Evolutionary conservation across 805 yeast genomes (phyloP).

Genomic region (Saccharomycopsis fermentans): DNA sequence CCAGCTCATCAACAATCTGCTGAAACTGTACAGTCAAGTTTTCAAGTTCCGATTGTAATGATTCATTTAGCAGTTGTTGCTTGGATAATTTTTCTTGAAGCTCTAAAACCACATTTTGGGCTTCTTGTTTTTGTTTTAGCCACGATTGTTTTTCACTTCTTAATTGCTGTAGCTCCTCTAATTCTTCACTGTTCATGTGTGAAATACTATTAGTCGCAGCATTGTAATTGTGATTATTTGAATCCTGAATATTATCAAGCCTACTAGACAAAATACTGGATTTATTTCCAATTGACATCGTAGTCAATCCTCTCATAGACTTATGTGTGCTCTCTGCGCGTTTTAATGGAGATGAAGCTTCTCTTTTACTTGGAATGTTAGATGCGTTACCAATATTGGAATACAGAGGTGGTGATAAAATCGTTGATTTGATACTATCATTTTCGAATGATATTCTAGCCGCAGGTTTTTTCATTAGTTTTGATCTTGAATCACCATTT

Average conservation of each 20-base stretch:
- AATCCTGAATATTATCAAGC: not conserved
- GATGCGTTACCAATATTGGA: constrained; percentile 1
- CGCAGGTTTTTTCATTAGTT: constrained; percentile 5
- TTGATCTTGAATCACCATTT: no score
- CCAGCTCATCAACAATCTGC: constrained; percentile 29
- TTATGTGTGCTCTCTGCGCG: constrained; percentile 21
- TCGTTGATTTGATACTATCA: constrained; percentile 15
- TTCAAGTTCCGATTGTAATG: constrained; percentile 24
- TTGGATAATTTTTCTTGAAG: constrained; percentile 3
- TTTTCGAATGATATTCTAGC: not conserved
- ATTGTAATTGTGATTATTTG: not conserved
- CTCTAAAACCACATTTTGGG: constrained; percentile 1
- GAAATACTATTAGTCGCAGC: not conserved
- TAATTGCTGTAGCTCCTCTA: constrained; percentile 37
- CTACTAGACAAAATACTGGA: not conserved
- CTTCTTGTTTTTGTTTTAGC: constrained; percentile 26
- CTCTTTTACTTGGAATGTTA: constrained; percentile 51
- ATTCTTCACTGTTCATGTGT: not conserved
- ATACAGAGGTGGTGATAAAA: constrained; percentile 1
- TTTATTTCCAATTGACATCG: constrained; percentile 3
- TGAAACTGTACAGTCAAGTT: constrained; percentile 24
- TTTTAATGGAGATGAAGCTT: constrained; percentile 62
- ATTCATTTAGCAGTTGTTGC: constrained; percentile 15
- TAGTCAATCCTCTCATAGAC: constrained; percentile 7
- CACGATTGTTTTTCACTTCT: constrained; percentile 44